These are phyloP conservation scores for Keithomyces neogunnii DNA, from an alignment of 2,329 filamentous ascomycete species.

Conservation along the genomic window DNA sequence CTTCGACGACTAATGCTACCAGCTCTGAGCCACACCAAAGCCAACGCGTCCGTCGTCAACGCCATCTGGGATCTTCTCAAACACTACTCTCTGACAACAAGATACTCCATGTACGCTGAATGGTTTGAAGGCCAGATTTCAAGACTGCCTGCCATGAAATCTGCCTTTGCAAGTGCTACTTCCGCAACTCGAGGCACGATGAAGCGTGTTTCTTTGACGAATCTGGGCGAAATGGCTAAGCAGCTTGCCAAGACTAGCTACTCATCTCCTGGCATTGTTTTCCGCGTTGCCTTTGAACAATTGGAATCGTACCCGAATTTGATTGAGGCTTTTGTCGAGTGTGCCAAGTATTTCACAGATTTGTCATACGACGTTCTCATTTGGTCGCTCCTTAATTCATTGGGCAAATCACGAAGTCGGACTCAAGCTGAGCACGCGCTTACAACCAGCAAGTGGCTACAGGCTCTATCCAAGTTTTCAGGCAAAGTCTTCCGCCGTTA, in stretches of 20 bases:
- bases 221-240: slow-evolving; percentile 77
- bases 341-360: slow-evolving; percentile 86
- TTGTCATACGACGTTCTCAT: slow-evolving; percentile 88
- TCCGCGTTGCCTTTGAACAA: slow-evolving; percentile 79
- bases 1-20: slow-evolving; percentile 80
- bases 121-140: slow-evolving; percentile 81
- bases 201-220: slow-evolving; percentile 83
- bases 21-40: slow-evolving; percentile 74
- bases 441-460: slow-evolving; percentile 84
- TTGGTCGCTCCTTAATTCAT: slow-evolving; percentile 78
- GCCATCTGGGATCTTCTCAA: slow-evolving; percentile 80
- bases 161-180: slow-evolving; percentile 67
- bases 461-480: slow-evolving; percentile 82
- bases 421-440: slow-evolving; percentile 55
- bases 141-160: slow-evolving; percentile 65
- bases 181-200: slow-evolving; percentile 78
- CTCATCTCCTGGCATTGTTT: slow-evolving; percentile 83
- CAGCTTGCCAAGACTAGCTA: slow-evolving; percentile 87
- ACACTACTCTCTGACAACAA: slow-evolving; percentile 63
- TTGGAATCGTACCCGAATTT: slow-evolving; percentile 93
- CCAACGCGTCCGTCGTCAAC: slow-evolving; percentile 76
- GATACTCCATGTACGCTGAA: slow-evolving; percentile 87
- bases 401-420: slow-evolving; percentile 54
- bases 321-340: slow-evolving; percentile 90
- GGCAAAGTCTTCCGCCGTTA: slow-evolving; percentile 87